Evolutionary conservation across 2,329 filamentous ascomycete species (phyloP), one percentile per base, ranked within the genome.

Genomic region (Colletotrichum lentis): DNA sequence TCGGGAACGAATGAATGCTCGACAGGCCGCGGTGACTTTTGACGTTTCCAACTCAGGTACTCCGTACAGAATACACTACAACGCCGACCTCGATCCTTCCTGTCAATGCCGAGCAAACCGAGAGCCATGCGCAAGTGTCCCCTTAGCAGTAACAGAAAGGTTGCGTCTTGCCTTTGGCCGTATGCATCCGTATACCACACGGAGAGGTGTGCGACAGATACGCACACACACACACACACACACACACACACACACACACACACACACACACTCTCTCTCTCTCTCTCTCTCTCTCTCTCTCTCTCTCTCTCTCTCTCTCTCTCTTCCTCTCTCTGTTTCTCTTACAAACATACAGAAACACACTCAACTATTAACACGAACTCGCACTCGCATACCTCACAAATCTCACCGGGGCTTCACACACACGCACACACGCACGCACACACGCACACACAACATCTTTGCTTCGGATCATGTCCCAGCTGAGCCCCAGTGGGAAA

Each of bases 381-480:
- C 53, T 56, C 43, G 57, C 46, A 60, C 16, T 43, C 44, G 31
- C 56, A 18, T 3, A 50, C 57, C 46, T 52, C 18, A 31, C 24
- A 35, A 35, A 22, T 35, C 57, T 60, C 18, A n/a, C 27, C 44
- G 35, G 20, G 35, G 37, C 37, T 37, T 52, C 14, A 22, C 44
- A 57, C 37, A 16, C 27, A 44, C 54, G n/a, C 49, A 52, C 50
- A 35, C 55, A 43, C 43, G 65, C 55, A 68, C n/a, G n/a, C 37
- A 16, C 27, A 44, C 54, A 31, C 49, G 35, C 50, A 35, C 55
- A 43, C 43, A 68, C 55, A 68, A 50, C 62, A 62, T 69, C 66
- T 66, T 54, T 61, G 62, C 62, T 65, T 66, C 66, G 56, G 62
- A 61, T 61, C 62, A 66, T 66, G 62, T 61, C 62, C 66, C 52